Evolutionary conservation across 108 stramenopile genomes (phyloP).

Genomic region (Skeletonema potamos): DNA sequence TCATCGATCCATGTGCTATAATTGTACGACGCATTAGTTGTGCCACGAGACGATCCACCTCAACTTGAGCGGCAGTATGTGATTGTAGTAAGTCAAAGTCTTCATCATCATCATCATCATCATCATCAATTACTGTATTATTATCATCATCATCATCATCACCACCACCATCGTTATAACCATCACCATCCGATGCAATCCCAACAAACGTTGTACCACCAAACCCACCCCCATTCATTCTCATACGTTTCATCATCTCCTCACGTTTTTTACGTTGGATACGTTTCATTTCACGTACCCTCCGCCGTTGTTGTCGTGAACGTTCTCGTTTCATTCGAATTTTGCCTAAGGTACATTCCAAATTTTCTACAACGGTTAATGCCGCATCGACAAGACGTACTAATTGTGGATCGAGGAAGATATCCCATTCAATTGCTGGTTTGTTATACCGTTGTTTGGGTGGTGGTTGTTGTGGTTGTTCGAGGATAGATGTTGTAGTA

Average conservation of each 20-base stretch:
- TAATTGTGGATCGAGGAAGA: constrained; percentile 56
- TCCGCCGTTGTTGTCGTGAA: background rate
- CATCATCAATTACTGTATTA: background rate
- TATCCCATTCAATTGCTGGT: constrained; percentile 48
- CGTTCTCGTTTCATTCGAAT: constrained; percentile 10
- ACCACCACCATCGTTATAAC: background rate
- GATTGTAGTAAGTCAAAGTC: constrained; percentile 34
- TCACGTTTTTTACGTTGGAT: background rate
- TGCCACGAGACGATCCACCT: constrained; percentile 48
- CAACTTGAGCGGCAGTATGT: constrained; percentile 43
- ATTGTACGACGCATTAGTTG: constrained; percentile 45
- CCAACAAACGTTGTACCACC: too few species aligned
- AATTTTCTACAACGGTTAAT: constrained; percentile 10
- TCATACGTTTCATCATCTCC: background rate
- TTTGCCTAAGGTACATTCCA: constrained; percentile 14
- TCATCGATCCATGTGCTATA: constrained; percentile 54
- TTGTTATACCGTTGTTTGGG: background rate
- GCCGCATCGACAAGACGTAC: constrained; percentile 36
- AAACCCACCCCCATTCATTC: background rate
- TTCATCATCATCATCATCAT: constrained; percentile 9
- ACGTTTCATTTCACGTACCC: background rate
- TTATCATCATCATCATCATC: background rate
- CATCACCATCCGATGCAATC: too few species aligned
- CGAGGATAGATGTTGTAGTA: background rate
- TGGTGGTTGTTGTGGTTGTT: background rate